Evolutionary conservation across 116 monocot genomes (phyloP).

Genomic region (Dioscorea cayenensis): DNA sequence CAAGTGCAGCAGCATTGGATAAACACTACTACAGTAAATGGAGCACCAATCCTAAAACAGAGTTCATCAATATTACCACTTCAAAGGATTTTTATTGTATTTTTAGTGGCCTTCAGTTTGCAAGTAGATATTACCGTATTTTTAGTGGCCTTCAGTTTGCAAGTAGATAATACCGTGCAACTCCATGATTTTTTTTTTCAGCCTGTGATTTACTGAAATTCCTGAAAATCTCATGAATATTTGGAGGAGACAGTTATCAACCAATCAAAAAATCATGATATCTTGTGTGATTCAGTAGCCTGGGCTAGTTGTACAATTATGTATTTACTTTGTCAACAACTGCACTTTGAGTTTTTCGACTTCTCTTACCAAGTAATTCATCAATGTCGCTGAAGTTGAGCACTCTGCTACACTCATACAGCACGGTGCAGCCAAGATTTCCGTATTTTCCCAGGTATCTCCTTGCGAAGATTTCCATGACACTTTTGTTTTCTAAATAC

Average conservation of each 20-base stretch:
- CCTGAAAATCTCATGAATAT: constrained; percentile 41
- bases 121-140: too few species aligned
- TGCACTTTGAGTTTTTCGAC: constrained; percentile 92
- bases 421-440: constrained; percentile 22
- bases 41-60: constrained; percentile 91
- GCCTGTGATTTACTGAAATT: background rate
- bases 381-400: constrained; percentile 94
- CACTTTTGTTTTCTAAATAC: background rate
- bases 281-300: constrained; percentile 80
- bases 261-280: constrained; percentile 41
- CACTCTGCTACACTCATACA: constrained; percentile 27
- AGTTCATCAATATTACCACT: constrained; percentile 92
- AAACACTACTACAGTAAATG: constrained; percentile 85
- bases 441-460: constrained; percentile 54
- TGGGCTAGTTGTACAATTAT: constrained; percentile 95
- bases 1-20: constrained; percentile 91
- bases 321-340: constrained; percentile 93
- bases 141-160: too few species aligned
- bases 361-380: constrained; percentile 89
- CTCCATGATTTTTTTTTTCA: background rate
- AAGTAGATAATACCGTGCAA: constrained; percentile 17
- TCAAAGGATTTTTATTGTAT: constrained; percentile 97
- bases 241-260: constrained; percentile 64
- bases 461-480: background rate
- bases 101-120: constrained; percentile 96